These are phyloP conservation scores for Eucalyptus erythrocorys DNA, from an alignment of 345 rosid genomes.

Conservation along the genomic window DNA sequence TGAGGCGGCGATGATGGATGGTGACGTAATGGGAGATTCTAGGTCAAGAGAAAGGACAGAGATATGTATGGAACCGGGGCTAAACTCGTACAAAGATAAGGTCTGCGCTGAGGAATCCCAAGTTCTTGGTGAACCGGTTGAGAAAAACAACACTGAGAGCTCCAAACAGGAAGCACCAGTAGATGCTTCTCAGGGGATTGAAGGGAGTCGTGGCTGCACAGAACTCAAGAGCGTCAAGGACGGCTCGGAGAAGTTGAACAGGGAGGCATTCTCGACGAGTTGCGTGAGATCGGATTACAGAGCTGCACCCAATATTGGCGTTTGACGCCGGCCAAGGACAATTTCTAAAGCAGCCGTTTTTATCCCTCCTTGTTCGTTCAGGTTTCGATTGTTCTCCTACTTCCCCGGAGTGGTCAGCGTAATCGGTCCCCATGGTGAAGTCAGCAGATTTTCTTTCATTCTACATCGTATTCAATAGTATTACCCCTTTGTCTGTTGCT, in stretches of 20 bases:
- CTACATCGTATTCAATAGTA: not conserved
- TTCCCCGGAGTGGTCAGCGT: too few relatives aligned
- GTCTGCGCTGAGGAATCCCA: not conserved
- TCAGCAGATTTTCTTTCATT: conserved; percentile 4
- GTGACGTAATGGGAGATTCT: not conserved
- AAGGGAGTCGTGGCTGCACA: not conserved
- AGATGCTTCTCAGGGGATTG: not conserved
- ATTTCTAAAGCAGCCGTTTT: not conserved
- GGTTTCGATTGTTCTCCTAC: not conserved
- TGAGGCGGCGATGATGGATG: not conserved
- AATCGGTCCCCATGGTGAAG: not conserved
- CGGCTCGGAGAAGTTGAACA: not conserved
- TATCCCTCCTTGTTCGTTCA: conserved; percentile 7
- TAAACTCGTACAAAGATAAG: not conserved
- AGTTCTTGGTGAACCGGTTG: not conserved
- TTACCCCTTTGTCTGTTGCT: not conserved
- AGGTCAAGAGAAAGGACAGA: not conserved
- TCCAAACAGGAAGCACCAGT: not conserved
- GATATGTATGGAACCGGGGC: not conserved
- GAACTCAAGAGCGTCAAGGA: not conserved
- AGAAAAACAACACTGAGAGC: not conserved
- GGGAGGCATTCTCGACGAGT: conserved; percentile 11
- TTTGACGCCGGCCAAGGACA: not conserved
- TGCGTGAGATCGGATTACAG: conserved; percentile 64
- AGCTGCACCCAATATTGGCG: not conserved